Evolutionary conservation across 2,329 filamentous ascomycete species (phyloP), one percentile per base, ranked within the genome.

Genomic region (Aspergillus texensis): DNA sequence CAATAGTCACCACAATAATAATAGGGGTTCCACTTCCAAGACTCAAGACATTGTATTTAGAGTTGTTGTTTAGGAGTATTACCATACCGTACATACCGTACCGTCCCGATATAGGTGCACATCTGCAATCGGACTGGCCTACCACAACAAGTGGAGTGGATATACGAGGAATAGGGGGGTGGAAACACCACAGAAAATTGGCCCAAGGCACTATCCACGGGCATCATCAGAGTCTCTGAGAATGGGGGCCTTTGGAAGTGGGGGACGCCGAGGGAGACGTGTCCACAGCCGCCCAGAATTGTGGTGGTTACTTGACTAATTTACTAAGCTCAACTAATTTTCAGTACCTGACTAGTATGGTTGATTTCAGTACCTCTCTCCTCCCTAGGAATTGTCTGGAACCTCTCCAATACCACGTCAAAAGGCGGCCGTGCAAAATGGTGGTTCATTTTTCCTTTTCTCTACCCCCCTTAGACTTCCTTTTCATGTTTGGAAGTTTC

Each of bases 401-500:
- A 59, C 60, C 41, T 59, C 26, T 43, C 55, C 62, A 53, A 53
- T 54, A 36, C 52, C 5, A 54, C 6, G 2, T 41, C 52, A 16
- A 36, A 55, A 39, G 30, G 36, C 19, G 2, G 26, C 32, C 21
- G n/a, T n/a, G 9, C 32, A 39, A 55, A 55, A 26, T 12, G 21
- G 4, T 19, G 28, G 32, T 36, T 54, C 16, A 43, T 57, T 43
- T 36, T 39, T 41, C 30, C 34, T 57, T 48, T 62, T 64, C 12
- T 43, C 28, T 36, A 50, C 14, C 50, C 45, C 56, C 19, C 21
- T 19, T 62, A 26, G 32, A 57, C 52, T 61, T 62, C n/a, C n/a
- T 63, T 67, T 43, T 48, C 60, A 60, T 70, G 62, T 68, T 65
- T 70, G 58, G 58, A 43, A 55, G 62, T 65, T 73, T 71, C 67